phyloP scores from a whole-genome alignment of 352 stramenopile species.

The Globisporangium solare region DNA sequence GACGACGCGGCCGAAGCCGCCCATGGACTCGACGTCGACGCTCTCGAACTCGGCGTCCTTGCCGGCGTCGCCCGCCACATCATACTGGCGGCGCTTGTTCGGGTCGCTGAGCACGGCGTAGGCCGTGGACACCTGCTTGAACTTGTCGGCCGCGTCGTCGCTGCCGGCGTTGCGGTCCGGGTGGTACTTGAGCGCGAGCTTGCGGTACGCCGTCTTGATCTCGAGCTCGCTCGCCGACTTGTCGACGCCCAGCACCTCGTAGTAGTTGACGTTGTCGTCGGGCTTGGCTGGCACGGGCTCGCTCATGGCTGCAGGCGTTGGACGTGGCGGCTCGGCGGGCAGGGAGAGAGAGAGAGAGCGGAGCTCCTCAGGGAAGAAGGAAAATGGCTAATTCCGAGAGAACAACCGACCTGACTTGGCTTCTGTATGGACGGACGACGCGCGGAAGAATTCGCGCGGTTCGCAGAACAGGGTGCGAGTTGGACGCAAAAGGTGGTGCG shows the following conservation, averaged over 20 bases:
- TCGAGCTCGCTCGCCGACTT: constrained; percentile 85
- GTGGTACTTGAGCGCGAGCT: constrained; percentile 88
- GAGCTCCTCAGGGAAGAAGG: not conserved
- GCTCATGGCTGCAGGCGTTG: constrained; percentile 3
- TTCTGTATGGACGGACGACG: not conserved
- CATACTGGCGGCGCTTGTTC: constrained; percentile 86
- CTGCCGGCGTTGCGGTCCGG: constrained; percentile 84
- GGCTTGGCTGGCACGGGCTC: constrained; percentile 45
- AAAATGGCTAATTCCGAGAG: not conserved
- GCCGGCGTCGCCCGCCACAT: constrained; percentile 63
- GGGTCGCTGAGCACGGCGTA: constrained; percentile 84
- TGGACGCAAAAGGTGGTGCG: not conserved
- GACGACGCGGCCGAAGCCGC: constrained; percentile 75
- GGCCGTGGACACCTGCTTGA: constrained; percentile 82
- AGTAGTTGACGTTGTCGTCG: constrained; percentile 70
- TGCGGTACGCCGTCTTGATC: constrained; percentile 88
- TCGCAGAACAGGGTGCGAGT: not conserved
- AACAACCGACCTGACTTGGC: not conserved
- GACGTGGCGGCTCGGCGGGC: not conserved
- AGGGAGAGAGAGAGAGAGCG: not conserved
- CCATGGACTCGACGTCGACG: constrained; percentile 83
- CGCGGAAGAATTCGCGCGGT: not conserved
- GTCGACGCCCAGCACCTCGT: constrained; percentile 87
- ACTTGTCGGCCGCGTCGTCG: constrained; percentile 72
- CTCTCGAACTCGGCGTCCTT: constrained; percentile 80